phyloP scores from a whole-genome alignment of 176 grass and related monocot species.

The Oryza glumipatula region DNA sequence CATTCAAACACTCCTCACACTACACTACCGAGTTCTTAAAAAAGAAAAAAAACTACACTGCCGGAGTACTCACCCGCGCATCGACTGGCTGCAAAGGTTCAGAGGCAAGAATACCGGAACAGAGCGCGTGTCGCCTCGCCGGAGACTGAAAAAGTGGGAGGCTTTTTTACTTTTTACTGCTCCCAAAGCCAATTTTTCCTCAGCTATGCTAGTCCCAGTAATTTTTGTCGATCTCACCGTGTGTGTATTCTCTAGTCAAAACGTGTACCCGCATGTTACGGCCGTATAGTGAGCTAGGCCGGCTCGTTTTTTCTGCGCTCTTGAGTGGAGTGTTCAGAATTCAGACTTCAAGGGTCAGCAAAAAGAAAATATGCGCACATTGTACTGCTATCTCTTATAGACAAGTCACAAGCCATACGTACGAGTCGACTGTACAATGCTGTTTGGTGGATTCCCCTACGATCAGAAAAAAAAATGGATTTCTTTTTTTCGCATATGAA shows the following conservation, averaged over 20 bases:
- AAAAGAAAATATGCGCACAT: not conserved
- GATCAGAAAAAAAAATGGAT: too few relatives aligned
- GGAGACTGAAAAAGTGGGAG: not conserved
- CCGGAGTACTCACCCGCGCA: too few relatives aligned
- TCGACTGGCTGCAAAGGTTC: not conserved
- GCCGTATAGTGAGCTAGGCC: not conserved
- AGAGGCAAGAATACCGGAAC: not conserved
- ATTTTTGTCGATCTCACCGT: not conserved
- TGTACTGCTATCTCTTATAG: not conserved
- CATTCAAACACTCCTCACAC: too few relatives aligned
- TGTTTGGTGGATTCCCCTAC: not conserved
- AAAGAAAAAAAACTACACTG: too few relatives aligned
- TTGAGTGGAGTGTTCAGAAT: not conserved
- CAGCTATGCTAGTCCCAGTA: not conserved
- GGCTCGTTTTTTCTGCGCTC: not conserved
- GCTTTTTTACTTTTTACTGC: not conserved
- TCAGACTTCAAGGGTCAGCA: not conserved
- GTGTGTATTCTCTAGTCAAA: not conserved
- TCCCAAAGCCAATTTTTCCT: constrained; percentile 19
- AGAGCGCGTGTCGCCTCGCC: not conserved
- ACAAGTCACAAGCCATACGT: not conserved
- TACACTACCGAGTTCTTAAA: too few relatives aligned
- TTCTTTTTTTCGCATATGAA: too few relatives aligned
- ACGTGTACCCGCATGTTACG: not conserved
- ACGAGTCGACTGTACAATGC: not conserved